Conservation (phyloP, 257 asterid genomes). For the Leonotis leonurus region DNA sequence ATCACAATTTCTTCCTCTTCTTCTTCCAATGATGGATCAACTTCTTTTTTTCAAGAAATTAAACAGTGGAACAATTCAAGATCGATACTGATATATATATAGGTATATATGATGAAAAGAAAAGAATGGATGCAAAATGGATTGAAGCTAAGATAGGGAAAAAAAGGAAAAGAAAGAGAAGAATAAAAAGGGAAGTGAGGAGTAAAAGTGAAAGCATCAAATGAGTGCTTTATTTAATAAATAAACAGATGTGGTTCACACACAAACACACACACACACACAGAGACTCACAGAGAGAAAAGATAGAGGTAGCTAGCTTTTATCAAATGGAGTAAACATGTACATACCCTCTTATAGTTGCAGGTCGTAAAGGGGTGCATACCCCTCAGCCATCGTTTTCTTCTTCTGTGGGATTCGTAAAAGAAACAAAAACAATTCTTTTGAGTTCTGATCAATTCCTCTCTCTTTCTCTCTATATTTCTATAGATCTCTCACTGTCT, state of each 20-base stretch:
- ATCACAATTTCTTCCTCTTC: too few species aligned
- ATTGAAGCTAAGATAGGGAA: background rate
- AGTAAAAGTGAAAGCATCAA: constrained; percentile 46
- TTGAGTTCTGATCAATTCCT: constrained; percentile 14
- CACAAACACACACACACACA: background rate
- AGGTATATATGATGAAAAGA: background rate
- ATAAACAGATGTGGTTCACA: background rate
- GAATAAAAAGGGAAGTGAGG: constrained; percentile 33
- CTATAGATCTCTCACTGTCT: constrained; percentile 26
- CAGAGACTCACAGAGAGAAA: background rate
- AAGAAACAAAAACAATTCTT: constrained; percentile 13
- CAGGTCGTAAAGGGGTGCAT: constrained; percentile 52
- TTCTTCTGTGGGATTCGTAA: constrained; percentile 49
- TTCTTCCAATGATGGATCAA: too few species aligned
- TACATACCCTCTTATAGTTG: constrained; percentile 39
- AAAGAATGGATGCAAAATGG: background rate
- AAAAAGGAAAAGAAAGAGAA: constrained; percentile 12
- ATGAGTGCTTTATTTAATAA: constrained; percentile 1
- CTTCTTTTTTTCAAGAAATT: too few species aligned
- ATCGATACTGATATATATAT: too few species aligned
- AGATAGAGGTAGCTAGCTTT: background rate
- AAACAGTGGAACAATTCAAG: background rate
- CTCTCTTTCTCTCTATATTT: constrained; percentile 13
- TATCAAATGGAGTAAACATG: constrained; percentile 15
- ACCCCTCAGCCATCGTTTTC: constrained; percentile 75